phyloP scores from a whole-genome alignment of 352 stramenopile species.

The Thalassiosira oceanica region DNA sequence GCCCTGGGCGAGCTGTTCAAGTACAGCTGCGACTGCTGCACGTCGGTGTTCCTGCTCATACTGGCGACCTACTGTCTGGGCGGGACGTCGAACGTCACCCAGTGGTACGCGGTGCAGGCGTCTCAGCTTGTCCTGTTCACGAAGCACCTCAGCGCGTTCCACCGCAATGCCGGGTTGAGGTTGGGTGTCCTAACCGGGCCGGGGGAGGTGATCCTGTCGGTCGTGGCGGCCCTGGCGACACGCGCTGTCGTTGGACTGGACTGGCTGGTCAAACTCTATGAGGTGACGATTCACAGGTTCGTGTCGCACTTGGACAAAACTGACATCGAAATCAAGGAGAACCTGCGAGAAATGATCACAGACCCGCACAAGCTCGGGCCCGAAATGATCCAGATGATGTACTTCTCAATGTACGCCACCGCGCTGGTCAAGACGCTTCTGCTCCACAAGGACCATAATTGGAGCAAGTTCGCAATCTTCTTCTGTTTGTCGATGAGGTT shows the following conservation, averaged over 20 bases:
- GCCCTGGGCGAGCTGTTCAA: conserved; percentile 81
- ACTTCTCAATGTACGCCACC: conserved; percentile 69
- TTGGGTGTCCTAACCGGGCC: conserved; percentile 78
- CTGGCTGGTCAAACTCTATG: conserved; percentile 64
- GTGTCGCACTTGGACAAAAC: conserved; percentile 54
- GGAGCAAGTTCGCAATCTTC: conserved; percentile 73
- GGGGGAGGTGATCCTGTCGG: conserved; percentile 72
- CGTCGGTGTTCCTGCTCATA: conserved; percentile 77
- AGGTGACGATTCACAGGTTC: conserved; percentile 50
- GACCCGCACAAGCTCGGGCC: conserved; percentile 51
- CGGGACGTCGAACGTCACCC: conserved; percentile 56
- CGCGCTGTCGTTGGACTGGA: conserved; percentile 71
- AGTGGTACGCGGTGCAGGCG: conserved; percentile 81
- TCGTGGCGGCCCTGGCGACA: conserved; percentile 59
- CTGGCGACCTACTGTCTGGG: conserved; percentile 75
- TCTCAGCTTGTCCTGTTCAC: conserved; percentile 77
- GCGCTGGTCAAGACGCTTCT: conserved; percentile 67
- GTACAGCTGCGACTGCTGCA: conserved; percentile 75
- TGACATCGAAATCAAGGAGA: conserved; percentile 55
- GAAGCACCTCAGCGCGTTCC: conserved; percentile 80
- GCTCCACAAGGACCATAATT: conserved; percentile 67
- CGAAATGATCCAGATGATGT: conserved; percentile 64
- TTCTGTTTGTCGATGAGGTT: conserved; percentile 76
- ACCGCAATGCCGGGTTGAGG: conserved; percentile 74
- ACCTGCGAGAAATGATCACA: conserved; percentile 50